Base-by-base conservation (phyloP, 2,329 filamentous ascomycete species). In the Pseudogymnoascus sp. region DNA sequence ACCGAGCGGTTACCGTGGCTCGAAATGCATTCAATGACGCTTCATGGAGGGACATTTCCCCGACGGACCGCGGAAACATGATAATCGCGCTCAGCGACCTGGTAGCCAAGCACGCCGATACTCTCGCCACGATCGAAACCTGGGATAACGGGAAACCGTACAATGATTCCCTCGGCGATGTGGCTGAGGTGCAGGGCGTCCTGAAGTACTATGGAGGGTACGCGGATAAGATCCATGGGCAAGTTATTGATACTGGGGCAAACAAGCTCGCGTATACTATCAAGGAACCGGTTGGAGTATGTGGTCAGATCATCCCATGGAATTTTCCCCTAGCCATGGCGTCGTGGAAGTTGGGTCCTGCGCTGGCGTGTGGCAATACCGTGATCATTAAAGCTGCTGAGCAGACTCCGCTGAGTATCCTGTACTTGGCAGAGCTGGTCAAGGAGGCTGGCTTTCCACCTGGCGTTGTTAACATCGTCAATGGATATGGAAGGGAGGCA, bases 141-240 rank as follows among this genome's bases (percentile, higher is more conserved):
- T 81, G 95, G 62, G 91, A 95, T 80, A 91, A 95, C 71, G 92
- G 89, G 74, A 94, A 94, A 82, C 85, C 88, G 65, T 83, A 91
- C 73, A 80, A 71, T 70, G 84, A 90, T 82, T 87, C 90, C 64
- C 88, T 84, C 72, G 88, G 85, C 39, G 91, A 96, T 71, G 81
- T 96, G 38, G 77, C 74, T 61, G 81, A 83, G 67, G 86, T 86
- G 62, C 79, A 83, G 66, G 86, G 81, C 71, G 87, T 83, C 77
- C 75, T 97, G 70, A 85, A 91, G 75, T 97, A 93, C 78, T 94
- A 92, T 72, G 86, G 81, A 68, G 87, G 86, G 62, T 89, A 83
- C 81, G 85, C 86, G 64, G 86, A 89, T 76, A 89, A 89, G 79
- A 82, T 88, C 65, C 78, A 81, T 65, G 86, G 86, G 68, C 85